These are phyloP conservation scores for Hypoxylon rubiginosum DNA, from an alignment of 2,329 filamentous ascomycete genomes.

Conservation along the genomic window DNA sequence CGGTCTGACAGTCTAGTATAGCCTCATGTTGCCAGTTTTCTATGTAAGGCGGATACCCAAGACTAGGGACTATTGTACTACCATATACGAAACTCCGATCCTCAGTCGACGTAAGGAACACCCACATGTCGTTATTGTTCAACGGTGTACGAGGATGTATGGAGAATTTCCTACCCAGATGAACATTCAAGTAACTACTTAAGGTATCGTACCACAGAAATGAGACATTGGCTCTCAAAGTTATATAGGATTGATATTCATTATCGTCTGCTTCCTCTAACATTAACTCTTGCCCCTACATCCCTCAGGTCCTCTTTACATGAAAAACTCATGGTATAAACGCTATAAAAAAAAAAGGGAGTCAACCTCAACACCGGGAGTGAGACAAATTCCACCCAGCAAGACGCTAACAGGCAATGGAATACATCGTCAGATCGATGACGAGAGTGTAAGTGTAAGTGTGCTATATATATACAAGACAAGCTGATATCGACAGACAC, in stretches of 20 bases:
- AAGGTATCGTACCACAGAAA: neutral
- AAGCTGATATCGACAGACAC: neutral
- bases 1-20: constrained; percentile 8
- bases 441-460: constrained; percentile 2
- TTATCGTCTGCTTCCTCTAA: constrained; percentile 32
- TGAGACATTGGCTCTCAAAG: constrained; percentile 1
- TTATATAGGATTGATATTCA: constrained; percentile 24
- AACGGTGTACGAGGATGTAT: neutral
- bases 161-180: too few relatives aligned
- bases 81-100: neutral
- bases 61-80: constrained; percentile 5
- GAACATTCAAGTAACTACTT: too few relatives aligned
- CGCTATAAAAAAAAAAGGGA: too few relatives aligned
- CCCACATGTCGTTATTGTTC: constrained; percentile 1
- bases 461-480: constrained; percentile 24
- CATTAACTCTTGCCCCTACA: constrained; percentile 4
- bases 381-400: neutral
- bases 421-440: constrained; percentile 12
- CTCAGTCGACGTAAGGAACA: constrained; percentile 16
- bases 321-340: constrained; percentile 34
- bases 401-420: constrained; percentile 7
- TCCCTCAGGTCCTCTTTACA: neutral
- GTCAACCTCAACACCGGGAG: constrained; percentile 20
- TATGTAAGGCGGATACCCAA: constrained; percentile 11
- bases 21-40: constrained; percentile 23